Base-by-base conservation (phyloP, 352 stramenopile genomes). In the Phytophthora syringae region DNA sequence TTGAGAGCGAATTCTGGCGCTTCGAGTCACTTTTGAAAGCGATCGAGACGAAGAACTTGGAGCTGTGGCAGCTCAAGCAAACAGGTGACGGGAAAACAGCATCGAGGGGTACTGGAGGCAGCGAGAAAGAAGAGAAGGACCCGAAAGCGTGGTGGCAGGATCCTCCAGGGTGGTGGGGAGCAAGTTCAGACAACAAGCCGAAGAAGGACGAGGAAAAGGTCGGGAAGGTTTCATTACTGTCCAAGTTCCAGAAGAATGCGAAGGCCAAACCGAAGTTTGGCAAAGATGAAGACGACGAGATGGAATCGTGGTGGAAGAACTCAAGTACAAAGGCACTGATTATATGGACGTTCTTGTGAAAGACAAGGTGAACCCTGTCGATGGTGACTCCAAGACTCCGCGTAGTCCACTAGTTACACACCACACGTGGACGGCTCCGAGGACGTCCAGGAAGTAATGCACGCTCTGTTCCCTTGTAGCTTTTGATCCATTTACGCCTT, bases 1-100 rank as follows among this genome's bases (percentile, higher is more conserved):
- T 89, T 4, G 85, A 94, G 64, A 87, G 80, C 60, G 86, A 92
- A 48, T 95, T 92, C 69, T 95, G 84, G 85, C 89, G 86, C 50
- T 79, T 95, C 20, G 80, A 89, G 43, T 88, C 87, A 45, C 60
- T 95, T 7, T 80, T 85, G 37, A 83, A 83, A 27, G 85, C 84
- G 2, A 93, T 95, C 44, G 87, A 94, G 64, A 60, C 77, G 27
- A 84, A 82, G 60, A 93, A 92, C 58, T 74, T 85, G 68, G 73
- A 86, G 48, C 20, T 89, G 36, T 77, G 88, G 60, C 74, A 87
- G 47, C 54, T 72, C 39, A 79, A 80, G 24, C 69, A 80, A 43
- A 59, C 61, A 13, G 36, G 36, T 18, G 22, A 47, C 16, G 48
- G 18, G 34, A 70, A 47, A 54, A 15, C 27, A 49, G 45, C 6